These are phyloP conservation scores for Coelastrella sp. DNA, from an alignment of 139 green algal genomes.

Conservation along the genomic window DNA sequence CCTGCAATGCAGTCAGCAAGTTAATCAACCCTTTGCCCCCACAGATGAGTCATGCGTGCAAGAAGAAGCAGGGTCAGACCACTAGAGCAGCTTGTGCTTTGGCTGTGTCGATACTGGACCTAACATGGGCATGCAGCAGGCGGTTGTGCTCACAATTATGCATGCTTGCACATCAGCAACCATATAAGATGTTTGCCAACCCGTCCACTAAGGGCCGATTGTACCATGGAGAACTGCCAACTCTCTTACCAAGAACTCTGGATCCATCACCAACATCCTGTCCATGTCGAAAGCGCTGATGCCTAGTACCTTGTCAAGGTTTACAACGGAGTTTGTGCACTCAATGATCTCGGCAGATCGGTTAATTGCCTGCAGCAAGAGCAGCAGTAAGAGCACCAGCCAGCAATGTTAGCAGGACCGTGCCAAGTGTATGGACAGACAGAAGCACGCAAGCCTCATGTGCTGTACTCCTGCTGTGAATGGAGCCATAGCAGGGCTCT, in stretches of 20 bases:
- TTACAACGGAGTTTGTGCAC: conserved; percentile 59
- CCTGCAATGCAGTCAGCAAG: conserved; percentile 11
- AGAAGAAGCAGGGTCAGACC: too few species aligned
- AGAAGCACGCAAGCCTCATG: too few species aligned
- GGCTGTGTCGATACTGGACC: too few species aligned
- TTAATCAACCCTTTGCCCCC: too few species aligned
- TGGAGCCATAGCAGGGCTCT: too few species aligned
- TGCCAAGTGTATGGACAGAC: too few species aligned
- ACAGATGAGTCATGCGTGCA: neutral
- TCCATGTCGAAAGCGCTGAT: conserved; percentile 85
- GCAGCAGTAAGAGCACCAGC: neutral
- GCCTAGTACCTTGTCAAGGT: conserved; percentile 66
- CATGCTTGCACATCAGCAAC: neutral
- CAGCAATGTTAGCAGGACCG: neutral
- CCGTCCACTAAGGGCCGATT: neutral
- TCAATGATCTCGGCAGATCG: conserved; percentile 75
- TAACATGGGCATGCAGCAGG: neutral
- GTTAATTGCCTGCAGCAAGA: conserved; percentile 68
- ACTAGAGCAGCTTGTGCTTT: neutral
- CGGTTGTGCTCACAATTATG: neutral
- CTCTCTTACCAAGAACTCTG: conserved; percentile 76
- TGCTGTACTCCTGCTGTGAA: too few species aligned
- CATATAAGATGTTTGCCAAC: neutral
- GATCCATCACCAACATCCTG: conserved; percentile 70
- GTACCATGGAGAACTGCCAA: neutral